Base-by-base conservation (phyloP, 2,329 filamentous ascomycete species). In the Truncatella angustata region DNA sequence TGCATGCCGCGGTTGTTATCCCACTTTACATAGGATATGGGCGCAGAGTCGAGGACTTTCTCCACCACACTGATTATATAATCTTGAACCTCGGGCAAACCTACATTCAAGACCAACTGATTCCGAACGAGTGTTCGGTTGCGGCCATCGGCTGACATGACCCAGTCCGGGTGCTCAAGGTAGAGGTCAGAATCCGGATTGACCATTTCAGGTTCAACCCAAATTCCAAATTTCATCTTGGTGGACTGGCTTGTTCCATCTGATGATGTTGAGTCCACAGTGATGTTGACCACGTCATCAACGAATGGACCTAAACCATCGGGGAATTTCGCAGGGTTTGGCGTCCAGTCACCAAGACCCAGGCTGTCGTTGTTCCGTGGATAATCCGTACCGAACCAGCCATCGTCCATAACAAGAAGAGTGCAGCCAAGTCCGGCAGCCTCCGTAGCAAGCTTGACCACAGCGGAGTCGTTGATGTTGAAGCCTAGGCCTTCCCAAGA, bases 121-220 rank as follows among this genome's bases (percentile, higher is more conserved):
- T 78, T 76, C 1, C 84, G 75, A 1, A 72, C 73, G 42, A 82
- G 67, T 0, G 78, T 85, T 11, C 82, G 76, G 1, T 78, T 71
- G 59, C 87, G 80, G 0, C 71, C 64, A 4, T 79, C 80, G 0
- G 82, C 77, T 51, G 83, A 77, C 49, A 87, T 60, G 3, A 74
- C 81, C 84, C 84, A 87, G 51, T 87, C 82, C 0, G 84, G 84
- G 56, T 87, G 84, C 40, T 80, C 68, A 1, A 74, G 64, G 61
- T 87, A 87, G 2, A 87, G 70, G 2, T 72, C 76, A 0, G 84
- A 86, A 49, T 82, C 79, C 1, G 80, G 78, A 52, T 82, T 85
- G 46, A 86, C 78, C 85, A 87, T 87, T 58, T 87, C 84, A 0
- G 83, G 84, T 61, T 87, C 85, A 2, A 87, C 74, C 84, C 84